Base-by-base conservation (phyloP, 2,329 filamentous ascomycete genomes). In the Sporothrix pallida region DNA sequence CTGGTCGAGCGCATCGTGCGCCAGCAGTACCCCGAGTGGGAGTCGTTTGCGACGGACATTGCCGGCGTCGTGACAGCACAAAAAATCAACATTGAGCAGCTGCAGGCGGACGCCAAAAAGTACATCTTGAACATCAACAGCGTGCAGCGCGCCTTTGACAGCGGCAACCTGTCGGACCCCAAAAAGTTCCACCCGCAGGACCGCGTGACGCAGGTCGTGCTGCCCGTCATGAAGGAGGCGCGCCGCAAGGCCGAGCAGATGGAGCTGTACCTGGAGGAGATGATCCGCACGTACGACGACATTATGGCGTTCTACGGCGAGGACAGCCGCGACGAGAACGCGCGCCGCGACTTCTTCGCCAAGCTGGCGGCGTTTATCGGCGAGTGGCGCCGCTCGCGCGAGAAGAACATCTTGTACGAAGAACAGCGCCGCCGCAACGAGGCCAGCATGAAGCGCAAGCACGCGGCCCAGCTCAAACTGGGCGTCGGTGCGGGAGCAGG, bases 171-270 rank as follows among this genome's bases (percentile, higher is more conserved):
- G 76, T 97, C 94, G 80, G 96, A 99, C 80, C 92, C 95, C 62
- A 98, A 96, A 86, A 97, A 95, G 79, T 99, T 99, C 87, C 96
- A 99, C 80, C 95, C 96, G 20, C 93, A 98, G 83, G 96, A 99
- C 82, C 93, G 96, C 75, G 95, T 98, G 60, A 92, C 92, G 76
- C 93, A 97, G 82, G 88, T 98, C 48, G 95, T 97, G 72, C 94
- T 97, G 83, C 88, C 95, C 70, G 91, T 89, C 77, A 98, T 99
- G 95, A 98, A 98, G 85, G 96, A 99, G 77, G 96, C 96, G 23
- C 87, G 96, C 75, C 89, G 95, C 78, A 99, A 98, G 85, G 94
- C 96, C 2, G 95, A 98, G 82, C 96, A 98, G 84, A 92, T 98
- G 90, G 89, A 93, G 80, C 86, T 98, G 26, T 98, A 97, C 81